Evolutionary conservation across 2,329 filamentous ascomycete species (phyloP).

Genomic region (Ceratocystis smalleyi): DNA sequence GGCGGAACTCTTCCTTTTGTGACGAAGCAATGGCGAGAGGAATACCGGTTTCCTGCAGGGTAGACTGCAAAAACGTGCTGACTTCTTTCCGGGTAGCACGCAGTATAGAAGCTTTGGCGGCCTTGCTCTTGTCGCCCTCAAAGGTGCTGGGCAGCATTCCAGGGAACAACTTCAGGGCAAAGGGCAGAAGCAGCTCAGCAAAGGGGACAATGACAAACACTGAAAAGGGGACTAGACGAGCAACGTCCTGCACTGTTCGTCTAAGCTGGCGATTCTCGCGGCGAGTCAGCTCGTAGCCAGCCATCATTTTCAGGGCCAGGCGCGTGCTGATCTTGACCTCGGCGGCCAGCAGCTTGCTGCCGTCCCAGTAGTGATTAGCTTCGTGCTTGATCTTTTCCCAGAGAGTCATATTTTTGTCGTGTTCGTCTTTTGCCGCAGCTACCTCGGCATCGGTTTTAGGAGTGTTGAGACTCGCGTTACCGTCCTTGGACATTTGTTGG

Average conservation of each 20-base stretch:
- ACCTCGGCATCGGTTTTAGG: conserved; percentile 29
- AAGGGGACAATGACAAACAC: conserved; percentile 96
- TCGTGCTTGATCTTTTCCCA: conserved; percentile 94
- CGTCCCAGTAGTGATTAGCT: conserved; percentile 90
- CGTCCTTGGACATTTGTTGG: conserved; percentile 20
- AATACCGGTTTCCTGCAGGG: conserved; percentile 81
- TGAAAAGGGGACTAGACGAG: conserved; percentile 83
- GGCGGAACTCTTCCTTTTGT: conserved; percentile 82
- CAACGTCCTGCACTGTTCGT: conserved; percentile 86
- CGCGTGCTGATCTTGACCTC: conserved; percentile 88
- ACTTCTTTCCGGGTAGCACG: conserved; percentile 85
- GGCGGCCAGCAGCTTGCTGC: conserved; percentile 81
- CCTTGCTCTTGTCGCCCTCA: conserved; percentile 79
- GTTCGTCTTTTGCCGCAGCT: conserved; percentile 42
- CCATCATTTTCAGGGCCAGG: conserved; percentile 90
- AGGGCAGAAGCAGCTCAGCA: conserved; percentile 77
- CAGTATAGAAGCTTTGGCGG: conserved; percentile 68
- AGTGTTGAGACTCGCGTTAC: conserved; percentile 23
- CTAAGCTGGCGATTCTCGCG: conserved; percentile 85
- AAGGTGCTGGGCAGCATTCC: conserved; percentile 96
- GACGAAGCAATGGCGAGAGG: conserved; percentile 71
- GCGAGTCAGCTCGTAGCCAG: conserved; percentile 87
- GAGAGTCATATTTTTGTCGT: conserved; percentile 73
- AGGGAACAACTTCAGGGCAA: conserved; percentile 88
- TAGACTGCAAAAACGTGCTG: conserved; percentile 74